These are phyloP conservation scores for Corynespora cassiicola DNA, from an alignment of 2,329 filamentous ascomycete species.

Conservation along the genomic window DNA sequence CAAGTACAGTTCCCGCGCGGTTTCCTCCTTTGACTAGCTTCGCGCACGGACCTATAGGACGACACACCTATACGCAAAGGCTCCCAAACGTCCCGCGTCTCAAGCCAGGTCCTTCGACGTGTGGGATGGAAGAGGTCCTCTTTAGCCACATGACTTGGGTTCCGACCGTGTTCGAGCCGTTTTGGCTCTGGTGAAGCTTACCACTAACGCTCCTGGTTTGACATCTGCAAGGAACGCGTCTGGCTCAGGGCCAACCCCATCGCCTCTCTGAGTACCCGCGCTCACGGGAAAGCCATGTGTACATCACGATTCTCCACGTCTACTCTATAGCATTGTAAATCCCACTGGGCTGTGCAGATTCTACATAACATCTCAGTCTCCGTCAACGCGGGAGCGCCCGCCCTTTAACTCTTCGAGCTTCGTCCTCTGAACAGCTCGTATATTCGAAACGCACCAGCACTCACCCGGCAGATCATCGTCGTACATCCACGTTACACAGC, in stretches of 20 bases:
- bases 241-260: conserved; percentile 11
- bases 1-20: conserved; percentile 5
- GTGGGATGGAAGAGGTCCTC: conserved; percentile 8
- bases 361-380: conserved; percentile 7
- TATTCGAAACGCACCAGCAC: conserved; percentile 27
- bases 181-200: conserved; percentile 18
- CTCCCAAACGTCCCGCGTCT: conserved; percentile 33
- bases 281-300: conserved; percentile 9
- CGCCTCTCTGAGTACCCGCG: too few relatives aligned
- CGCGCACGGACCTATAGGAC: conserved; percentile 20
- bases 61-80: conserved; percentile 19
- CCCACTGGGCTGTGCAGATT: conserved; percentile 6
- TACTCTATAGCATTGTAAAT: conserved; percentile 13
- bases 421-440: conserved; percentile 9
- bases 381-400: conserved; percentile 9
- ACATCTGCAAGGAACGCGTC: conserved; percentile 15
- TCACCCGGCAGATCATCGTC: conserved; percentile 19
- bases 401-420: conserved; percentile 8
- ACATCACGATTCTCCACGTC: conserved; percentile 16
- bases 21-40: conserved; percentile 11
- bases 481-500: conserved; percentile 11
- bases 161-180: conserved; percentile 17
- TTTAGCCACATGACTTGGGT: conserved; percentile 30
- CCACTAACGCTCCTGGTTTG: conserved; percentile 20
- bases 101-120: conserved; percentile 14